A percentile compares a stretch with the other conserved stretches of the same genome.
Conservation (phyloP, 1,284 basidiomycete species). For the Erythrobasidium hasegawianum region DNA sequence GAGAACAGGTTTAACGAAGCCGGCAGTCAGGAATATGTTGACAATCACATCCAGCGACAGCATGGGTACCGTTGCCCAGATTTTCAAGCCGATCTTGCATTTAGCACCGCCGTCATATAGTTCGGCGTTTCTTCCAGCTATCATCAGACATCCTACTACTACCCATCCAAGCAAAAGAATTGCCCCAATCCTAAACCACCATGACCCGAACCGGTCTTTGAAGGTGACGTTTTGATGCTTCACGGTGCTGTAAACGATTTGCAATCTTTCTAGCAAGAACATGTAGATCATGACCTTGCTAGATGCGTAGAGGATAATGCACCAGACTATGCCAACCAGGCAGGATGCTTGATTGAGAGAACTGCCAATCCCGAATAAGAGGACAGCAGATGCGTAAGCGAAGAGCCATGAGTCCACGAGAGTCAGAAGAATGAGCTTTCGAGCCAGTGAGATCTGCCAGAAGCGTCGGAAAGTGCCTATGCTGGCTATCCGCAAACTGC, state of each 20-base stretch:
- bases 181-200: slow-evolving; percentile 50
- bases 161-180: slow-evolving; percentile 48
- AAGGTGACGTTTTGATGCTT: slow-evolving; percentile 43
- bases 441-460: slow-evolving; percentile 6
- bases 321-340: slow-evolving; percentile 48
- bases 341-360: slow-evolving; percentile 48
- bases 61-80: slow-evolving; percentile 49
- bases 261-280: slow-evolving; percentile 45
- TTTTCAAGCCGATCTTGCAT: slow-evolving; percentile 54
- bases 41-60: slow-evolving; percentile 54
- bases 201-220: slow-evolving; percentile 46
- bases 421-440: slow-evolving; percentile 10
- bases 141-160: slow-evolving; percentile 48
- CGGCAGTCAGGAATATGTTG: slow-evolving; percentile 53
- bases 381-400: slow-evolving; percentile 47
- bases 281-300: slow-evolving; percentile 51
- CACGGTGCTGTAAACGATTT: slow-evolving; percentile 43
- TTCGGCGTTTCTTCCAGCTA: slow-evolving; percentile 51
- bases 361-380: slow-evolving; percentile 52
- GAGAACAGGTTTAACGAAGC: slow-evolving; percentile 56
- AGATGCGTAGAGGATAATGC: slow-evolving; percentile 48
- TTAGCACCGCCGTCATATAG: slow-evolving; percentile 50
- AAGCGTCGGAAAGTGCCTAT: slow-evolving; percentile 16
- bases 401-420: slow-evolving; percentile 47
- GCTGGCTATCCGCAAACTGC: slow-evolving; percentile 13